Conservation (phyloP, 805 yeast species). For the Tetrapisispora taiwanensis region DNA sequence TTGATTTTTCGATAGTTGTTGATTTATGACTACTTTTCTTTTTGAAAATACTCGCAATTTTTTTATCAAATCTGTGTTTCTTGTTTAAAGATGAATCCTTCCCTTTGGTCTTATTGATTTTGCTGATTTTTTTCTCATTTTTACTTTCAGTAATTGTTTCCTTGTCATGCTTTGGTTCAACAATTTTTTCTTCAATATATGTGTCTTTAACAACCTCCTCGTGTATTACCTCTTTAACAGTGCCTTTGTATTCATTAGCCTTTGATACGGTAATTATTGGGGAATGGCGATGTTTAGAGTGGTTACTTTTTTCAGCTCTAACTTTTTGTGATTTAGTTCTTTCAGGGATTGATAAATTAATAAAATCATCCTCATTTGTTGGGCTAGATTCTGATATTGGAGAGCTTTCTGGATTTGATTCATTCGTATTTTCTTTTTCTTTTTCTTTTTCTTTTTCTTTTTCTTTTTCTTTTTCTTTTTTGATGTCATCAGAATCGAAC, state of each 20-base stretch:
- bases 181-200: not conserved
- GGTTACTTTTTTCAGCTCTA: constrained; percentile 19
- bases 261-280: constrained; percentile 11
- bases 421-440: no score
- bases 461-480: no score
- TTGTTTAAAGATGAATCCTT: not conserved
- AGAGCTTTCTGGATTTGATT: not conserved
- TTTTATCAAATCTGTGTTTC: constrained; percentile 15
- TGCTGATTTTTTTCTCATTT: not conserved
- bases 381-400: not conserved
- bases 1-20: not conserved
- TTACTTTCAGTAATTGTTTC: not conserved
- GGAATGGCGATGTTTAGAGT: constrained; percentile 30
- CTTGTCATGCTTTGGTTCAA: constrained; percentile 1
- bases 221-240: not conserved
- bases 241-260: not conserved
- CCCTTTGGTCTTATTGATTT: not conserved
- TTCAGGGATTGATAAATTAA: constrained; percentile 1
- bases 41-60: constrained; percentile 15
- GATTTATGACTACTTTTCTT: constrained; percentile 5
- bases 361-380: not conserved
- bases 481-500: not conserved
- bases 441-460: no score
- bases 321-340: constrained; percentile 4
- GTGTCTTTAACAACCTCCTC: not conserved